Percentiles rank a stretch among this genome's conserved stretches.
These are phyloP conservation scores for Spathaspora girioi DNA, from an alignment of 805 yeast genomes.

Conservation along the genomic window DNA sequence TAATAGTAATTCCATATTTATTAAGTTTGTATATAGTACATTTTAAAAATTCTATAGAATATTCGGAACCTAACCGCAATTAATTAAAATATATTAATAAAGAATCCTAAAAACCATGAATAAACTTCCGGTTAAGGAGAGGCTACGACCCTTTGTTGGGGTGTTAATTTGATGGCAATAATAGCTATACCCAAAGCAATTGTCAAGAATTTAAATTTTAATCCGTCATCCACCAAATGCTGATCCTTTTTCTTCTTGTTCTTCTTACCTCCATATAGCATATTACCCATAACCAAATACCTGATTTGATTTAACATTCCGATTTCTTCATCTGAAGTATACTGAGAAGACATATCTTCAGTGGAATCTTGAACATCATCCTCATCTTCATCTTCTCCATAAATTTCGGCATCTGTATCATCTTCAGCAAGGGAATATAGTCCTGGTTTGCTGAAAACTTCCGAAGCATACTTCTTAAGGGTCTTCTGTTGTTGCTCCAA, in stretches of 20 bases:
- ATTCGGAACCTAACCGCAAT: not conserved
- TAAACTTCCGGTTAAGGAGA: not conserved
- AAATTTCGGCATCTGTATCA: slow-evolving; percentile 3
- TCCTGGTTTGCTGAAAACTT: slow-evolving; percentile 18
- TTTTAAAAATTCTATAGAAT: not conserved
- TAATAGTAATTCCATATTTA: not conserved
- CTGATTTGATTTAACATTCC: slow-evolving; percentile 34
- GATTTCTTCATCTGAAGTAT: slow-evolving; percentile 10
- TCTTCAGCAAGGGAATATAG: slow-evolving; percentile 1
- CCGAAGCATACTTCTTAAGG: slow-evolving; percentile 35
- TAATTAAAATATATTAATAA: not conserved
- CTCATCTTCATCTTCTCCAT: slow-evolving; percentile 10
- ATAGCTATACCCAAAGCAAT: slow-evolving; percentile 41
- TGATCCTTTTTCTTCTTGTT: slow-evolving; percentile 13
- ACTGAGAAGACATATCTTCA: slow-evolving; percentile 2
- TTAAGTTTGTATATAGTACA: not conserved
- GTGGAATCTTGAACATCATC: slow-evolving; percentile 12
- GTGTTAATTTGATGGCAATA: slow-evolving; percentile 35
- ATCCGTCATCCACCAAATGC: slow-evolving; percentile 33
- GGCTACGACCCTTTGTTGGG: slow-evolving; percentile 1
- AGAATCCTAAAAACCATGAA: too few relatives aligned
- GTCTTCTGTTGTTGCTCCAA: slow-evolving; percentile 9
- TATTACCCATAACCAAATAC: slow-evolving; percentile 28
- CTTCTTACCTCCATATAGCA: slow-evolving; percentile 4
- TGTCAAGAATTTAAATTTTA: slow-evolving; percentile 40